These are phyloP conservation scores for Iberis pinnata DNA, from an alignment of 345 rosid species.

Conservation along the genomic window DNA sequence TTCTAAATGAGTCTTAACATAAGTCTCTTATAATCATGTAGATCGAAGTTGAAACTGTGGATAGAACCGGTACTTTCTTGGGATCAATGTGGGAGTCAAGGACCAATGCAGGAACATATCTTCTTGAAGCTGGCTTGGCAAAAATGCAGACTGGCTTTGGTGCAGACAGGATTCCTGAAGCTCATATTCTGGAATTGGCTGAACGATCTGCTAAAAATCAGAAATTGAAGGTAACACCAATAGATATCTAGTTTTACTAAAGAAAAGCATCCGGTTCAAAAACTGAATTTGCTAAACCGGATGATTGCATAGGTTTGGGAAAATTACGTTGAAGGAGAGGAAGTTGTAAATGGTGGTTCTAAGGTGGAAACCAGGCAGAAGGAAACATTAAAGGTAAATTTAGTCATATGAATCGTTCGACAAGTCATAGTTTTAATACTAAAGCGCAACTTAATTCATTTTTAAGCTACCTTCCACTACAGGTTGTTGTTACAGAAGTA, in stretches of 20 bases:
- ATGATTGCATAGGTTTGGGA: constrained; percentile 71
- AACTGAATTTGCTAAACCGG: background rate
- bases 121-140: constrained; percentile 96
- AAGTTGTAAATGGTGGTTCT: constrained; percentile 50
- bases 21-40: constrained; percentile 24
- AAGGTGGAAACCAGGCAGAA: constrained; percentile 74
- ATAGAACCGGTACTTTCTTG: constrained; percentile 89
- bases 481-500: constrained; percentile 92
- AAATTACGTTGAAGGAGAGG: constrained; percentile 96
- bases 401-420: constrained; percentile 9
- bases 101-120: constrained; percentile 62
- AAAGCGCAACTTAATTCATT: background rate
- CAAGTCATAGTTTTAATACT: background rate
- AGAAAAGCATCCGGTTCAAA: background rate
- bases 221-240: constrained; percentile 67
- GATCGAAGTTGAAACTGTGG: constrained; percentile 95
- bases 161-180: constrained; percentile 68
- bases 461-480: constrained; percentile 23
- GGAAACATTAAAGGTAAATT: constrained; percentile 69
- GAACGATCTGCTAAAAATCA: constrained; percentile 77
- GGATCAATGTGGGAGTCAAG: constrained; percentile 88
- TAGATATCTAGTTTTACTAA: background rate
- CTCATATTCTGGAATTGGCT: constrained; percentile 82
- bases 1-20: background rate
- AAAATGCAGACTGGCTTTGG: constrained; percentile 84